These are phyloP conservation scores for Irpex lacteus DNA, from an alignment of 1,284 basidiomycete species.

Conservation along the genomic window DNA sequence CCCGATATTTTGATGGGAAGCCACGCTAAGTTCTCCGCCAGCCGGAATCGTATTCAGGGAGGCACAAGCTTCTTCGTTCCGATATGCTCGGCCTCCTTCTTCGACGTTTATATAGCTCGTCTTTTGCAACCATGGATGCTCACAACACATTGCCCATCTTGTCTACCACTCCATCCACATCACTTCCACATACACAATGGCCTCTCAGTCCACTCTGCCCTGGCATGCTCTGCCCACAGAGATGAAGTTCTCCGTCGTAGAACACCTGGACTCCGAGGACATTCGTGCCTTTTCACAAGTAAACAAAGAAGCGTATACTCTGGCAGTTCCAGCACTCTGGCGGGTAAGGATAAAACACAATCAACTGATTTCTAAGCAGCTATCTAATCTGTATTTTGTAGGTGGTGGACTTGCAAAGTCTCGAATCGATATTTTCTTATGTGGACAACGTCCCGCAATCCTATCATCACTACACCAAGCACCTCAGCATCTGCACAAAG, in stretches of 20 bases:
- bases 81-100: not conserved
- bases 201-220: conserved; percentile 11
- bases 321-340: conserved; percentile 59
- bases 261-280: conserved; percentile 40
- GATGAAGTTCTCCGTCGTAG: conserved; percentile 58
- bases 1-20: too few relatives aligned
- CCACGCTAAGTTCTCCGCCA: not conserved
- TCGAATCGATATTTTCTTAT: conserved; percentile 48
- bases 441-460: conserved; percentile 50
- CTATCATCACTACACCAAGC: conserved; percentile 53
- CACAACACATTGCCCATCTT: conserved; percentile 1
- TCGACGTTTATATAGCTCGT: not conserved
- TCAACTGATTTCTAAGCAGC: not conserved
- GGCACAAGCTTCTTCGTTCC: not conserved
- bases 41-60: not conserved
- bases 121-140: not conserved
- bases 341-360: conserved; percentile 34
- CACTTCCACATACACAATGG: conserved; percentile 13
- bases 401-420: conserved; percentile 45
- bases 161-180: not conserved
- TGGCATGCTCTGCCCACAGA: conserved; percentile 64
- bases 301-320: conserved; percentile 45
- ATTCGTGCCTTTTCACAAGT: conserved; percentile 42
- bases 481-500: conserved; percentile 52
- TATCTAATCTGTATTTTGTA: conserved; percentile 12